phyloP scores from a whole-genome alignment of 441 rosid species.

The Euphorbia corollata region DNA sequence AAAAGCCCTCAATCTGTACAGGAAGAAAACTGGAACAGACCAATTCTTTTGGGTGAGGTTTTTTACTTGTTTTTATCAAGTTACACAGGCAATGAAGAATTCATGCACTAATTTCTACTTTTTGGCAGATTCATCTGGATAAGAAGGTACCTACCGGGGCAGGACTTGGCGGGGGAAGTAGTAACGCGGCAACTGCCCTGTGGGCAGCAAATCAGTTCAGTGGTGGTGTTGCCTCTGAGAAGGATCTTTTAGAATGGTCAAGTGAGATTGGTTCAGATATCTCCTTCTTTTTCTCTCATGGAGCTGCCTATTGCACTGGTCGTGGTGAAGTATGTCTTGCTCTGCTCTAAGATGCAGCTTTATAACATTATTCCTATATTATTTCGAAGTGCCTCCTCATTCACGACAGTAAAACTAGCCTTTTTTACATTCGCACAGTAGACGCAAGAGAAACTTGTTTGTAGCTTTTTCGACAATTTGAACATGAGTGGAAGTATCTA shows the following conservation, averaged over 20 bases:
- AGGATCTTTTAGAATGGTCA: constrained; percentile 93
- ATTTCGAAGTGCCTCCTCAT: not conserved
- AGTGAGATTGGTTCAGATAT: constrained; percentile 93
- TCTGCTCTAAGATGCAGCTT: constrained; percentile 11
- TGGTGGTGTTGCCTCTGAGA: constrained; percentile 64
- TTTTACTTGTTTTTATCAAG: not conserved
- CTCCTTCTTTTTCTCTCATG: constrained; percentile 90
- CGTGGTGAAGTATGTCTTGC: constrained; percentile 82
- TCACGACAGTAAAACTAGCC: not conserved
- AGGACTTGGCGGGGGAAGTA: constrained; percentile 96
- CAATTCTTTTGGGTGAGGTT: constrained; percentile 69
- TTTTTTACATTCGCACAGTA: not conserved
- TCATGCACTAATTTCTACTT: constrained; percentile 3
- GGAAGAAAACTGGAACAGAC: constrained; percentile 70
- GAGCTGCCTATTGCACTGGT: constrained; percentile 91
- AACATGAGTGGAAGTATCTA: not conserved
- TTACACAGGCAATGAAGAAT: not conserved
- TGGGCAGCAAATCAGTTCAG: constrained; percentile 96
- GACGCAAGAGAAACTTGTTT: not conserved
- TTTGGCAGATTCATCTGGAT: constrained; percentile 72
- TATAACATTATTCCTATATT: not conserved
- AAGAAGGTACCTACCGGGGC: constrained; percentile 91
- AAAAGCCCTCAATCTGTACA: constrained; percentile 84
- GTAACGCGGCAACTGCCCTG: constrained; percentile 95
- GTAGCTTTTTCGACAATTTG: not conserved